A percentile compares a stretch with the other conserved stretches of the same genome.
phyloP scores from a whole-genome alignment of 306 rosid species.

The Benincasa hispida region DNA sequence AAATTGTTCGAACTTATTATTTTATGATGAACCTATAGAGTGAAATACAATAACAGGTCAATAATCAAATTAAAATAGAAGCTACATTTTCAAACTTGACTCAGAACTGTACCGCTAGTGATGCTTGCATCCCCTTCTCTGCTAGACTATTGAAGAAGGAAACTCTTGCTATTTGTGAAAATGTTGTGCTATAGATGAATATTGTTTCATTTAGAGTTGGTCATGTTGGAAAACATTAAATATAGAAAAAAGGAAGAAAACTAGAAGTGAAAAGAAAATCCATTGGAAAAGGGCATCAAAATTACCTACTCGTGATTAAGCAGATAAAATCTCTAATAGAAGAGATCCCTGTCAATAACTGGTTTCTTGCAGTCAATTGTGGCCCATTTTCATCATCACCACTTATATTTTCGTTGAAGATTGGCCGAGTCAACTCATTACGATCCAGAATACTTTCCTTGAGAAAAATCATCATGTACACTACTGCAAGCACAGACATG shows the following conservation, averaged over 20 bases:
- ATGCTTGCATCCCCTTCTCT: slow-evolving; percentile 55
- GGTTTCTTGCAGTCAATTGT: slow-evolving; percentile 8
- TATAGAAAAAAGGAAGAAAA: neutral
- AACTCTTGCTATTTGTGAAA: slow-evolving; percentile 60
- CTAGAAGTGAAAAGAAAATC: neutral
- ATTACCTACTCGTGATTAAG: slow-evolving; percentile 48
- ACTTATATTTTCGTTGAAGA: slow-evolving; percentile 23
- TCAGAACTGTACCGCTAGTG: slow-evolving; percentile 36
- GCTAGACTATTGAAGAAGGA: slow-evolving; percentile 61
- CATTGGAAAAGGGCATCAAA: neutral
- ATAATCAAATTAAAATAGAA: neutral
- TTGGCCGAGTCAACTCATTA: slow-evolving; percentile 29
- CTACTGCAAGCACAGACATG: slow-evolving; percentile 33
- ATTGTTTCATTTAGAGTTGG: neutral
- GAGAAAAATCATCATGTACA: slow-evolving; percentile 75
- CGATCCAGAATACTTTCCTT: slow-evolving; percentile 36
- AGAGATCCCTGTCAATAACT: slow-evolving; percentile 36
- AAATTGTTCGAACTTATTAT: neutral
- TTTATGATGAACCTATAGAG: neutral
- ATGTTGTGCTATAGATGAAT: slow-evolving; percentile 39
- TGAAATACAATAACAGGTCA: neutral
- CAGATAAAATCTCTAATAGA: slow-evolving; percentile 25
- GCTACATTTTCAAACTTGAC: neutral
- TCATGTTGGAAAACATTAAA: neutral
- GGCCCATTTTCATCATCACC: slow-evolving; percentile 8